Evolutionary conservation across 192 early-diverging fungal genomes (phyloP), one percentile per base, ranked within the genome.

Genomic region (Backusella australiensis): DNA sequence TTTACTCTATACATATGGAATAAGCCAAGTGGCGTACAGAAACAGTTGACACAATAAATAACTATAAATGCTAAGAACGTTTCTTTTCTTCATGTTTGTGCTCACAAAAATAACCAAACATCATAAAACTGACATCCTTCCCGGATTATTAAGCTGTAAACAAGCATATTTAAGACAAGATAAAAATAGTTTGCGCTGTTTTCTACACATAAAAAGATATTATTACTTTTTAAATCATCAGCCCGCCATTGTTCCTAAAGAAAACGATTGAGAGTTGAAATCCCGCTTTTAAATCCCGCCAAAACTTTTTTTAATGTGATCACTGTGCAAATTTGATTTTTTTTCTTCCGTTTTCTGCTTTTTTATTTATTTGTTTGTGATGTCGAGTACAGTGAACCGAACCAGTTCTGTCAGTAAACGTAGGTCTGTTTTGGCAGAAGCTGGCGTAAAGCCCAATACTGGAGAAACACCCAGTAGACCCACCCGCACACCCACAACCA

Each of bases 371-470:
- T 63, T 63, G 23, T 63, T 63, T 29, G 8, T 63, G 4, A 63
- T 63, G 56, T 63, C 56, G 56, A 63, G 56, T 63, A 63, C 56
- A 63, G 56, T 63, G 3, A 63, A 63, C 56, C 56, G 56, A 26
- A 29, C 56, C 12, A 63, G 56, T 63, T 63, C 56, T 63, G 56
- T 63, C 56, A 63, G 23, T 29, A 63, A 63, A 29, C 56, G 56
- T 12, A 26, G 26, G 56, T 63, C 56, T 14, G 56, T 63, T 14
- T 29, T 63, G n/a, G 56, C 56, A 63, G 56, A 63, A 29, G 56
- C 56, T 4, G 56, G 56, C 2, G 56, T 63, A 29, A 63, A 63
- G 6, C 11, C 56, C 5, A 29, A 5, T 3, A 49, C 46, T 49
- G 56, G 56, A 63, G 56, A 63, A 26, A 63, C 56, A 7, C 56